Base-by-base conservation (phyloP, 2,329 filamentous ascomycete species). In the Diaporthe helianthi region DNA sequence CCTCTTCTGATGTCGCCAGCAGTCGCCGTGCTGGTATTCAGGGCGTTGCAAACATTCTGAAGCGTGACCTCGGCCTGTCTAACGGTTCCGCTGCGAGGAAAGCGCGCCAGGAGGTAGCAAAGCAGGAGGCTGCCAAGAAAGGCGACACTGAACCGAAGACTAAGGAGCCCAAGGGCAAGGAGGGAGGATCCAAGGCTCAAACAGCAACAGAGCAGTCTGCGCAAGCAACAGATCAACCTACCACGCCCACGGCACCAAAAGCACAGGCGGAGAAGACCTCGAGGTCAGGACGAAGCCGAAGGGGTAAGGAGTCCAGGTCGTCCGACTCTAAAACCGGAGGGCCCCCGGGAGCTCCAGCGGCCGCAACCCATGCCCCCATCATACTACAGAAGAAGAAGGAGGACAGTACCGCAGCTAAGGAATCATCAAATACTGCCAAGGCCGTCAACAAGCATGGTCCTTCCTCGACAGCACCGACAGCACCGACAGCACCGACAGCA, bases 1-100 rank as follows among this genome's bases (percentile, higher is more conserved):
- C 69, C 46, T 64, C 80, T 67, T 72, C 78, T 13, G 80, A 83
- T 4, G 78, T 76, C 1, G 81, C 84, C 2, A 90, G 88, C 78
- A 88, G 83, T 69, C 86, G 87, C 33, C 83, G 86, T 51, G 85
- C 85, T 7, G 87, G 85, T n/a, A 89, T 90, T 65, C 84, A 88
- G 36, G 87, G 88, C 10, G 89, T 89, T 13, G 89, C 89, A 13
- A 85, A 88, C 19, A 88, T 92, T 65, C 75, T 92, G 22, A 89
- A 91, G 76, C 86, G 89, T 41, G 89, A 92, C 71, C 82, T 91
- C 22, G 89, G 89, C 24, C 83, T 92, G 1, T 90, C 86, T 69
- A 87, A 88, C 13, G 87, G 87, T 46, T 88, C 86, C 73, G 86
- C 89, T 17, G 87, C 90, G 76, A 83, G 89, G 69, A 85, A 86